Evolutionary conservation across 805 yeast genomes (phyloP).

Genomic region (Kodamaea hsintzibuensis): DNA sequence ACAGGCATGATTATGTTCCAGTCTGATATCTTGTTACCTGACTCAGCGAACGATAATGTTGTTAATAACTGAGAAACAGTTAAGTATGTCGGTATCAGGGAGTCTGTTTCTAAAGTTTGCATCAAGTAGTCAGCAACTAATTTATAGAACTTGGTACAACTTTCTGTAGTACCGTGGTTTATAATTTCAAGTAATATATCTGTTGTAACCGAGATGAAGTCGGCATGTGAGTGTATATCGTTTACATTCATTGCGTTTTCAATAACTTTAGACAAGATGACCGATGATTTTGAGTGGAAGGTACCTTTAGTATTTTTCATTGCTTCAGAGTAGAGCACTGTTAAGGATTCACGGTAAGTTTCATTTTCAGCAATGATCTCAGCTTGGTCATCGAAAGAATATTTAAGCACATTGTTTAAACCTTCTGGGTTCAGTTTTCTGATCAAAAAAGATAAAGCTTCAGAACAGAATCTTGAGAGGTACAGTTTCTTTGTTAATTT

Average conservation of each 20-base stretch:
- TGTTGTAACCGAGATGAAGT: slow-evolving; percentile 38
- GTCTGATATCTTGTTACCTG: slow-evolving; percentile 60
- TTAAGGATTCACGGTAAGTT: slow-evolving; percentile 58
- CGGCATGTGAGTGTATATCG: slow-evolving; percentile 10
- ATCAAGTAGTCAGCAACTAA: slow-evolving; percentile 24
- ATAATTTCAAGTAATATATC: slow-evolving; percentile 59
- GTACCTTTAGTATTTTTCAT: slow-evolving; percentile 69
- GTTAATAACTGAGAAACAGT: slow-evolving; percentile 41
- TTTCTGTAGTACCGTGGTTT: slow-evolving; percentile 51
- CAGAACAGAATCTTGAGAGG: slow-evolving; percentile 82
- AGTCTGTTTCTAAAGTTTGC: slow-evolving; percentile 11
- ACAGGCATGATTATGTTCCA: slow-evolving; percentile 45
- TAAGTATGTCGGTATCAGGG: slow-evolving; percentile 8
- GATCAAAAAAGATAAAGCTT: slow-evolving; percentile 81
- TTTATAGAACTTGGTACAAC: slow-evolving; percentile 47
- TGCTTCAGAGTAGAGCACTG: slow-evolving; percentile 68
- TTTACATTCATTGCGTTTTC: slow-evolving; percentile 25
- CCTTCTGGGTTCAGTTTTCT: slow-evolving; percentile 60
- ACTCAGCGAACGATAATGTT: slow-evolving; percentile 61
- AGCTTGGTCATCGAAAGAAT: slow-evolving; percentile 37
- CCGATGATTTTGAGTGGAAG: slow-evolving; percentile 69
- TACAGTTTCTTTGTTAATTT: slow-evolving; percentile 58
- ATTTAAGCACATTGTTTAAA: slow-evolving; percentile 47
- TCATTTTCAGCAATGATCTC: slow-evolving; percentile 35
- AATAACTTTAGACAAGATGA: slow-evolving; percentile 48